Evolutionary conservation across 208 protist genomes (phyloP).

Genomic region (Jaenimonas drosophilae): DNA sequence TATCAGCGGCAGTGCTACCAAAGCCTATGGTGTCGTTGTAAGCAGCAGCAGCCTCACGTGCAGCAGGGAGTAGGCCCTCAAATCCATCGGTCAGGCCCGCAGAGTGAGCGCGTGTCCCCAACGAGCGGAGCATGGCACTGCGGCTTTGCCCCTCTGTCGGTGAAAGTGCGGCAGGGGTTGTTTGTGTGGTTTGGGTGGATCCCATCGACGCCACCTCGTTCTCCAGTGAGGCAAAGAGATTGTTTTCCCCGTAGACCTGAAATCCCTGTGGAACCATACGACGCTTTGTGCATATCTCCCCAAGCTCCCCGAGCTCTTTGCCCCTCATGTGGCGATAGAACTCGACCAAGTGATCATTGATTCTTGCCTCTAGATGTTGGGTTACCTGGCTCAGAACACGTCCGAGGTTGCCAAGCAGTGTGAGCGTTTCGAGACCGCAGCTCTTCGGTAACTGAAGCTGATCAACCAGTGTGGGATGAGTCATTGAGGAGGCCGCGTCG

Average conservation of each 20-base stretch:
- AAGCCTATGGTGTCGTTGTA: neutral
- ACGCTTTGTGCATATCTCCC: conserved; percentile 5
- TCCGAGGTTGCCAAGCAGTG: conserved; percentile 24
- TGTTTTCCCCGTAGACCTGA: too few relatives aligned
- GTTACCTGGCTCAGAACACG: conserved; percentile 10
- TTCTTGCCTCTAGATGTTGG: conserved; percentile 11
- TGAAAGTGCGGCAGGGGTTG: neutral
- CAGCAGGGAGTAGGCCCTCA: neutral
- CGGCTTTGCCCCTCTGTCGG: neutral
- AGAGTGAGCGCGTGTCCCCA: too few relatives aligned
- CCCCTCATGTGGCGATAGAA: conserved; percentile 53
- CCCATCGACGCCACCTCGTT: too few relatives aligned
- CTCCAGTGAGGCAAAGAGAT: too few relatives aligned
- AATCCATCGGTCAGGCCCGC: neutral
- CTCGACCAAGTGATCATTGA: conserved; percentile 37
- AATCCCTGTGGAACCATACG: conserved; percentile 12
- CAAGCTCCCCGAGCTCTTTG: conserved; percentile 17
- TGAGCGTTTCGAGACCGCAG: conserved; percentile 7
- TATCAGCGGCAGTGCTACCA: neutral
- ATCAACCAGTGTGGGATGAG: too few relatives aligned
- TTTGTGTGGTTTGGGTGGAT: too few relatives aligned
- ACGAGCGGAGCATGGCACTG: neutral
- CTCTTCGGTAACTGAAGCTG: neutral
- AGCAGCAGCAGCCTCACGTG: neutral
- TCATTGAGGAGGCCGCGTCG: too few relatives aligned